phyloP scores from a whole-genome alignment of 202 grass and related monocot species.

The Eragrostis tef region DNA sequence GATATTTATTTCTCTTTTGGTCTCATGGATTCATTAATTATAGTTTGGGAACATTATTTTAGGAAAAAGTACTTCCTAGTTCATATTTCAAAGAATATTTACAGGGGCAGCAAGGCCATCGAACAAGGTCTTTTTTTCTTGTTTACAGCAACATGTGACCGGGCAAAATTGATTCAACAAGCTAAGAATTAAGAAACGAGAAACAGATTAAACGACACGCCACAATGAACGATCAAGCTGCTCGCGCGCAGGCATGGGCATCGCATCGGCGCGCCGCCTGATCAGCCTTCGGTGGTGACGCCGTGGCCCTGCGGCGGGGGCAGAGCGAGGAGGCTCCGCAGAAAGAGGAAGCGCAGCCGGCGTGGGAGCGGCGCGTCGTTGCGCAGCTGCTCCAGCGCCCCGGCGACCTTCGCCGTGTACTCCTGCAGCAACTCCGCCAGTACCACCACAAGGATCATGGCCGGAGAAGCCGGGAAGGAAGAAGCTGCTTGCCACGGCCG shows the following conservation, averaged over 20 bases:
- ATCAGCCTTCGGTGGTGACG: slow-evolving; percentile 54
- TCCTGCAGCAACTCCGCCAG: slow-evolving; percentile 87
- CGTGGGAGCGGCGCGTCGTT: slow-evolving; percentile 65
- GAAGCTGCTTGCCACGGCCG: not conserved
- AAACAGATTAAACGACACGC: not conserved
- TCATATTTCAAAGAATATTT: not conserved
- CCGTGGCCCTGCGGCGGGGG: slow-evolving; percentile 59
- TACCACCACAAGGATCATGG: slow-evolving; percentile 71
- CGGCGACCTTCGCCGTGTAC: slow-evolving; percentile 72
- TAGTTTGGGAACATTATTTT: too few relatives aligned
- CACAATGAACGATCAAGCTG: not conserved
- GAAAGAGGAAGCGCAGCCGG: slow-evolving; percentile 75
- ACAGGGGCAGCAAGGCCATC: not conserved
- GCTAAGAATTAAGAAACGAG: not conserved
- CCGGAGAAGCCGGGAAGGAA: not conserved
- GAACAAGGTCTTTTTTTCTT: not conserved
- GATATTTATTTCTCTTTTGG: not conserved
- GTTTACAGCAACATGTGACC: not conserved
- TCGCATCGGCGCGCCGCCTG: not conserved
- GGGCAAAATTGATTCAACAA: slow-evolving; percentile 6
- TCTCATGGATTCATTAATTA: too few relatives aligned
- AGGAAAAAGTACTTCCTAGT: not conserved
- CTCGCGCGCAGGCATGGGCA: not conserved
- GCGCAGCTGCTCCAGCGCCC: slow-evolving; percentile 74
- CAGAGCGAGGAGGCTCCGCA: slow-evolving; percentile 66